Conservation (phyloP, 495 filamentous ascomycete species). For the Aspergillus baeticus region DNA sequence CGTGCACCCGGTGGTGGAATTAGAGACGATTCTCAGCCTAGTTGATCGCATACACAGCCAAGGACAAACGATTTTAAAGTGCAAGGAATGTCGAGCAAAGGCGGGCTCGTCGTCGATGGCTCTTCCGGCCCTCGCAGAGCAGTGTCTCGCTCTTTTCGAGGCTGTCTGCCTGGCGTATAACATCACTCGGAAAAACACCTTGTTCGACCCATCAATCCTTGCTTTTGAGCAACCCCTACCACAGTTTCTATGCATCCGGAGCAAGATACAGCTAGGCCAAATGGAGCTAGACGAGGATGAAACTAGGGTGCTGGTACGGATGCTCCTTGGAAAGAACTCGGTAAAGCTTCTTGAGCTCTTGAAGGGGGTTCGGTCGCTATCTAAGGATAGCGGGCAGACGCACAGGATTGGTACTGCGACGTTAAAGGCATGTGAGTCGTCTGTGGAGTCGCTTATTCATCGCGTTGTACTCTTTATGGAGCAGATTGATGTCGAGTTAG, state of each 20-base stretch:
- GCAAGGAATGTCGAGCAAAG: slow-evolving; percentile 23
- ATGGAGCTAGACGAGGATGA: slow-evolving; percentile 34
- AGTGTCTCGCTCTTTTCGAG: slow-evolving; percentile 31
- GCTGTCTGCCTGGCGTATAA: slow-evolving; percentile 31
- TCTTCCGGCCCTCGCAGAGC: slow-evolving; percentile 25
- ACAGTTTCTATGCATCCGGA: slow-evolving; percentile 32
- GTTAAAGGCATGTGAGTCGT: slow-evolving; percentile 24
- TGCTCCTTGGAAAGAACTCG: slow-evolving; percentile 25
- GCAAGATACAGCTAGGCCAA: slow-evolving; percentile 28
- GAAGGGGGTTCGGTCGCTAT: slow-evolving; percentile 18
- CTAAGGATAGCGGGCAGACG: slow-evolving; percentile 14
- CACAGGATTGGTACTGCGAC: slow-evolving; percentile 15
- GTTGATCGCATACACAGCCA: slow-evolving; percentile 28
- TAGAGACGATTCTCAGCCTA: slow-evolving; percentile 28
- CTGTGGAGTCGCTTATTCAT: slow-evolving; percentile 23
- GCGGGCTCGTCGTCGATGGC: slow-evolving; percentile 23
- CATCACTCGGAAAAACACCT: slow-evolving; percentile 22
- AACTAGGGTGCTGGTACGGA: slow-evolving; percentile 25
- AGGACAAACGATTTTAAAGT: slow-evolving; percentile 24
- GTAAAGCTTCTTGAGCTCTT: slow-evolving; percentile 28
- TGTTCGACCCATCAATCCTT: slow-evolving; percentile 26
- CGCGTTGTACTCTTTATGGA: slow-evolving; percentile 28
- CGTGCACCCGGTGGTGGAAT: slow-evolving; percentile 27
- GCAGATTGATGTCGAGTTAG: slow-evolving; percentile 22
- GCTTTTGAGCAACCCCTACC: slow-evolving; percentile 25